Conservation (phyloP, 805 yeast genomes). For the Cephaloascus albidus region DNA sequence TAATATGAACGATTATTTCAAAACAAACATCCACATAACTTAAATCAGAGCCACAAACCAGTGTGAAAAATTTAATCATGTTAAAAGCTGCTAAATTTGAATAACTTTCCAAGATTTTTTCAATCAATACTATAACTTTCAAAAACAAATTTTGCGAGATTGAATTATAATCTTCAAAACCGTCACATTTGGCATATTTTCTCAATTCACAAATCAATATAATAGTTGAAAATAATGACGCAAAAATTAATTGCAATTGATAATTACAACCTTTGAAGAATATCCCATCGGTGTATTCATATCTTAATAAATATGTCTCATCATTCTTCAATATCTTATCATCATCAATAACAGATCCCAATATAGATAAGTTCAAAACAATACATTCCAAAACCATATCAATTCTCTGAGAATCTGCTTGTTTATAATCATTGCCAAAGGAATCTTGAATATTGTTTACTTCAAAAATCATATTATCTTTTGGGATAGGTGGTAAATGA, state of each 20-base stretch:
- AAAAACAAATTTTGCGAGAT: neutral
- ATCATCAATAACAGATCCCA: neutral
- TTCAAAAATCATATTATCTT: neutral
- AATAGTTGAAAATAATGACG: neutral
- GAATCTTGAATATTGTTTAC: neutral
- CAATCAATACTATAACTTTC: neutral
- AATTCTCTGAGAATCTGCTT: too few species aligned
- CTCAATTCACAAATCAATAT: neutral
- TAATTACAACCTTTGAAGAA: neutral
- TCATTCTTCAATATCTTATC: neutral
- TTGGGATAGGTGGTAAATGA: neutral
- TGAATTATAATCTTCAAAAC: neutral
- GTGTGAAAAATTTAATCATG: too few species aligned
- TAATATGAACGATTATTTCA: neutral
- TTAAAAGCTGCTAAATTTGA: neutral
- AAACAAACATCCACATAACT: neutral
- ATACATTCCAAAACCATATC: too few species aligned
- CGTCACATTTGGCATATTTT: neutral
- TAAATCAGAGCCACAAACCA: neutral
- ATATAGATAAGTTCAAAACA: neutral
- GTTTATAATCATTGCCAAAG: too few species aligned
- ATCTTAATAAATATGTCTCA: neutral
- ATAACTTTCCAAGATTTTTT: neutral
- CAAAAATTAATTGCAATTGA: neutral
- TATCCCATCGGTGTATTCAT: neutral